Percentiles rank a stretch among this genome's conserved stretches.
These are phyloP conservation scores for Diaporthe sp. DNA, from an alignment of 2,329 filamentous ascomycete genomes.

Conservation along the genomic window DNA sequence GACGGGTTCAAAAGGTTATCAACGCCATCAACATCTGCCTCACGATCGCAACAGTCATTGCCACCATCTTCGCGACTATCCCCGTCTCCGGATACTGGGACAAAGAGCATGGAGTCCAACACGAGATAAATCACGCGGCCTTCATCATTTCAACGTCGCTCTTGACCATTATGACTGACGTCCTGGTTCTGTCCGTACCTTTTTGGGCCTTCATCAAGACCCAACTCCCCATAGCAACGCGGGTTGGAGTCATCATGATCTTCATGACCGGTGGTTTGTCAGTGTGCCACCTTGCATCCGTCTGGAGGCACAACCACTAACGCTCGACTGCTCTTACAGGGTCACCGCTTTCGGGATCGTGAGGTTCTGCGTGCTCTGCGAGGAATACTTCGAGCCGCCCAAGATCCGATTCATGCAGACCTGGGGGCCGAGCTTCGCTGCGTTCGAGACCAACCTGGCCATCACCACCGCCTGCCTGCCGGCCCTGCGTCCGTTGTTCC, in stretches of 20 bases:
- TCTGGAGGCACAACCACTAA: too few species aligned
- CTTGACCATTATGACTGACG: not conserved
- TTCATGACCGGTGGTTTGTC: conserved; percentile 20
- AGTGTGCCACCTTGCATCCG: too few species aligned
- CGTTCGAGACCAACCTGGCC: conserved; percentile 2
- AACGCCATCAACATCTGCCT: conserved; percentile 20
- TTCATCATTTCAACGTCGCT: not conserved
- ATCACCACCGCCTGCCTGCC: conserved; percentile 3
- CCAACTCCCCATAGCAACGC: not conserved
- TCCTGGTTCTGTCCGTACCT: not conserved
- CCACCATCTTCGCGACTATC: not conserved
- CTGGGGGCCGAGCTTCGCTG: not conserved
- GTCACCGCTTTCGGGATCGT: not conserved
- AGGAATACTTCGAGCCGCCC: not conserved
- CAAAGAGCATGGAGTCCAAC: accelerated
- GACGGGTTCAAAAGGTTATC: not conserved
- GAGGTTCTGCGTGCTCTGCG: not conserved
- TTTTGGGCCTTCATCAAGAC: not conserved
- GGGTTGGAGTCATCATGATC: not conserved
- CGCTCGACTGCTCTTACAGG: too few species aligned
- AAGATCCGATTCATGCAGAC: not conserved
- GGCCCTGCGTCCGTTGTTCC: conserved; percentile 7
- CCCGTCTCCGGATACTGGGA: conserved; percentile 4
- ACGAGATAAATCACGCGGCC: not conserved
- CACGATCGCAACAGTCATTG: not conserved